Evolutionary conservation across 495 filamentous ascomycete genomes (phyloP).

Genomic region (Penicillium herquei): DNA sequence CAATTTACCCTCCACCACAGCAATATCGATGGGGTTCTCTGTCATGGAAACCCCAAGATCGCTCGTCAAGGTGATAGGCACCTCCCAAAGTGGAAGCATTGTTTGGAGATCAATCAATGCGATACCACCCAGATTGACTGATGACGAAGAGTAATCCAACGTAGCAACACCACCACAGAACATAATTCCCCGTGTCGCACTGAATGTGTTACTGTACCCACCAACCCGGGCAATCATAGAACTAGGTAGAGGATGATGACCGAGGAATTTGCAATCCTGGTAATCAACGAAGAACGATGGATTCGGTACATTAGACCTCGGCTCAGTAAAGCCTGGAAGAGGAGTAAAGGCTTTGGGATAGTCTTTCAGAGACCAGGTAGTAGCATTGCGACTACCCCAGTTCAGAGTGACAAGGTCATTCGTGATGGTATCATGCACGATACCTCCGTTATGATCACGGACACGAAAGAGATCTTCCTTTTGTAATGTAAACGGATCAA

Average conservation of each 20-base stretch:
- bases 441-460: slow-evolving; percentile 34
- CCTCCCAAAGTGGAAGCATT: slow-evolving; percentile 32
- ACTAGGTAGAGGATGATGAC: slow-evolving; percentile 19
- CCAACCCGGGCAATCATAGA: slow-evolving; percentile 2
- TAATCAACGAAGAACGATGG: slow-evolving; percentile 34
- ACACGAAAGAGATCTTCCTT: slow-evolving; percentile 21
- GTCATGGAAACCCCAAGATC: slow-evolving; percentile 27
- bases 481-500: slow-evolving; percentile 28
- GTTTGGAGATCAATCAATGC: slow-evolving; percentile 34
- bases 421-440: slow-evolving; percentile 29
- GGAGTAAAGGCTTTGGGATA: slow-evolving; percentile 12
- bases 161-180: slow-evolving; percentile 35
- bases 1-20: slow-evolving; percentile 33
- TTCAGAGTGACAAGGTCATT: slow-evolving; percentile 33
- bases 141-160: slow-evolving; percentile 7
- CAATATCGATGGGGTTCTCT: slow-evolving; percentile 37
- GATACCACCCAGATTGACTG: slow-evolving; percentile 28
- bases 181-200: slow-evolving; percentile 25
- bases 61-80: slow-evolving; percentile 33
- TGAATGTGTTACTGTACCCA: not conserved
- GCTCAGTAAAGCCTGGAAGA: slow-evolving; percentile 24
- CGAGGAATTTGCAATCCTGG: slow-evolving; percentile 42
- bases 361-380: slow-evolving; percentile 23
- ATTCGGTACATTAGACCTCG: slow-evolving; percentile 15
- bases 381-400: slow-evolving; percentile 33